phyloP scores from a whole-genome alignment of 2,329 filamentous ascomycete species.

The Scedosporium aurantiacum region DNA sequence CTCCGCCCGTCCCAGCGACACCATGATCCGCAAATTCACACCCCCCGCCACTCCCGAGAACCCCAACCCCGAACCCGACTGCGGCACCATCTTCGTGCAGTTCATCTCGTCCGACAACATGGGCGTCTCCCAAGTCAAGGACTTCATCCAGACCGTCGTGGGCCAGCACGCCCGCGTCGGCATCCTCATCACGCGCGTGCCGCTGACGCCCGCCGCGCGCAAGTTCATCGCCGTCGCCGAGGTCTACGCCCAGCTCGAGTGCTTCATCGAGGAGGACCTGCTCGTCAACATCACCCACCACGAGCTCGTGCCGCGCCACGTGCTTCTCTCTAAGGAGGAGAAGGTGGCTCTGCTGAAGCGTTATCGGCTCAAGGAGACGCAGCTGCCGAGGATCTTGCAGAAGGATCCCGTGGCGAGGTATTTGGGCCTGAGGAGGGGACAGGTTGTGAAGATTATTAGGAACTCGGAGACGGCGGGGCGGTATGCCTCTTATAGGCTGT shows the following conservation, averaged over 20 bases:
- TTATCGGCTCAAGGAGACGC: slow-evolving; percentile 94
- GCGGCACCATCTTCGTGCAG: slow-evolving; percentile 86
- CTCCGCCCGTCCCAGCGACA: slow-evolving; percentile 70
- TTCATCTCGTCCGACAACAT: slow-evolving; percentile 73
- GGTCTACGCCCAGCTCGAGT: slow-evolving; percentile 72
- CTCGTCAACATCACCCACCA: slow-evolving; percentile 98
- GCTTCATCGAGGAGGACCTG: slow-evolving; percentile 90
- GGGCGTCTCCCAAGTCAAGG: slow-evolving; percentile 84
- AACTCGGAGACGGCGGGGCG: slow-evolving; percentile 90
- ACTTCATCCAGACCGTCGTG: slow-evolving; percentile 73
- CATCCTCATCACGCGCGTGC: slow-evolving; percentile 75
- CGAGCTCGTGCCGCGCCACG: slow-evolving; percentile 89
- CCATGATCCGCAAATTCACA: slow-evolving; percentile 78
- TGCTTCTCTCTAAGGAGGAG: slow-evolving; percentile 81
- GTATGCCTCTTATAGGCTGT: slow-evolving; percentile 85
- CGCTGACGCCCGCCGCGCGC: slow-evolving; percentile 76
- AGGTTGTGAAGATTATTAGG: slow-evolving; percentile 97
- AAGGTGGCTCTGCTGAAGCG: slow-evolving; percentile 75
- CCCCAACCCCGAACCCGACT: slow-evolving; percentile 59
- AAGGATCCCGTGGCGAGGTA: slow-evolving; percentile 91
- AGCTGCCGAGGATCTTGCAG: slow-evolving; percentile 82
- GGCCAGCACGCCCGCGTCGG: slow-evolving; percentile 77
- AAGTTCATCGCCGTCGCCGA: slow-evolving; percentile 74
- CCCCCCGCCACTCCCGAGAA: slow-evolving; percentile 57
- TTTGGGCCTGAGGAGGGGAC: slow-evolving; percentile 76